phyloP scores from a whole-genome alignment of 768 basidiomycete species.

The Leccinum disarticulatum region DNA sequence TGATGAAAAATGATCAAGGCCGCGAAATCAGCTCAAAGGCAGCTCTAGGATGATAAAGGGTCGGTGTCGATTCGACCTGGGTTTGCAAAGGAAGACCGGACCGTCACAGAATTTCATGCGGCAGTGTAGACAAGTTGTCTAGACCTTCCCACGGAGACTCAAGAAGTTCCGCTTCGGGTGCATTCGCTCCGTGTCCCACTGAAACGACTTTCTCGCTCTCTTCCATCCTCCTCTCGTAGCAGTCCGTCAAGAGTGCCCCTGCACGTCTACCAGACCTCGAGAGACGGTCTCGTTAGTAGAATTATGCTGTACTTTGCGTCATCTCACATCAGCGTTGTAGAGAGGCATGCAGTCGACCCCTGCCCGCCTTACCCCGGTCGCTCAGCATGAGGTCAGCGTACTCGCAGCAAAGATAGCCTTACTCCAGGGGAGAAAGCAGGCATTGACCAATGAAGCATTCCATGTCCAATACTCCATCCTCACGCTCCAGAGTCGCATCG shows the following conservation, averaged over 20 bases:
- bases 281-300: conserved; percentile 27
- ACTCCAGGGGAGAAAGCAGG: conserved; percentile 25
- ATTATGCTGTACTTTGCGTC: conserved; percentile 12
- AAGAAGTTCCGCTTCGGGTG: conserved; percentile 11
- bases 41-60: neutral
- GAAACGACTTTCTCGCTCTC: neutral
- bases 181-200: conserved; percentile 3
- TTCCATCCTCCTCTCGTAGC: neutral
- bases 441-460: conserved; percentile 24
- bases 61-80: neutral
- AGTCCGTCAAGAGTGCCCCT: neutral
- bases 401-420: conserved; percentile 22
- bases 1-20: neutral
- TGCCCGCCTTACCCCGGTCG: conserved; percentile 18
- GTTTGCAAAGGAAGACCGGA: too few species aligned
- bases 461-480: conserved; percentile 29
- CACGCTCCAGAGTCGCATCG: conserved; percentile 32
- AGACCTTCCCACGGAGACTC: conserved; percentile 7
- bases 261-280: conserved; percentile 12
- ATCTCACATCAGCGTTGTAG: conserved; percentile 23
- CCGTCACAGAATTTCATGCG: too few species aligned
- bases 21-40: neutral
- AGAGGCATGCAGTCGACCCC: conserved; percentile 18
- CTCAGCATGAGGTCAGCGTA: conserved; percentile 27
- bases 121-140: too few species aligned